A percentile compares a stretch with the other conserved stretches of the same genome.
Conservation (phyloP, 1,284 basidiomycete genomes). For the Taiwanofungus camphoratus region DNA sequence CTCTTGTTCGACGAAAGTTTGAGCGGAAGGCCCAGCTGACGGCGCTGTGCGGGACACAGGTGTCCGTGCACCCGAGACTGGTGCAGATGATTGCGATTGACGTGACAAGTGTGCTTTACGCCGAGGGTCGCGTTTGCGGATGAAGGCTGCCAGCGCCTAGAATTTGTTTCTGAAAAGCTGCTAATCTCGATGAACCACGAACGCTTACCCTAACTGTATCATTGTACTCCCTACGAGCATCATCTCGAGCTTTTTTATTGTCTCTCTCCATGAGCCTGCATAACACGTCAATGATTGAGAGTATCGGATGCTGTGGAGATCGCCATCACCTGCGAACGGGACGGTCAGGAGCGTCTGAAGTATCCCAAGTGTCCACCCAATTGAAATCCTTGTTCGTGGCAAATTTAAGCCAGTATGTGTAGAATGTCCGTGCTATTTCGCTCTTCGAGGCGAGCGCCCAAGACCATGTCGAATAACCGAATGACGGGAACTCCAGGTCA, state of each 20-base stretch:
- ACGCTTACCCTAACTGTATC: constrained; percentile 76
- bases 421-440: constrained; percentile 68
- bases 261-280: constrained; percentile 89
- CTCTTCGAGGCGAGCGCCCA: constrained; percentile 51
- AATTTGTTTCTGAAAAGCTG: neutral
- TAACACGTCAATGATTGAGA: constrained; percentile 2
- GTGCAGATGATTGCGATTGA: constrained; percentile 35
- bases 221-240: constrained; percentile 88
- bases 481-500: constrained; percentile 65
- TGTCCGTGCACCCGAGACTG: constrained; percentile 24
- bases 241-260: constrained; percentile 88
- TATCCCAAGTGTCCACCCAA: constrained; percentile 86
- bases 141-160: constrained; percentile 79
- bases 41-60: constrained; percentile 14
- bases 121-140: constrained; percentile 92
- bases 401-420: constrained; percentile 86
- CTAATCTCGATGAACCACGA: neutral
- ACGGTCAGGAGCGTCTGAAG: constrained; percentile 82
- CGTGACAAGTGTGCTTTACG: constrained; percentile 70
- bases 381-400: constrained; percentile 84
- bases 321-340: constrained; percentile 60
- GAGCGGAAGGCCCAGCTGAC: constrained; percentile 16
- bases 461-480: constrained; percentile 76
- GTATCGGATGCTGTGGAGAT: neutral
- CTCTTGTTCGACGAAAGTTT: constrained; percentile 68